Evolutionary conservation across 1,284 basidiomycete species (phyloP).

Genomic region (Tylopilus sp.): DNA sequence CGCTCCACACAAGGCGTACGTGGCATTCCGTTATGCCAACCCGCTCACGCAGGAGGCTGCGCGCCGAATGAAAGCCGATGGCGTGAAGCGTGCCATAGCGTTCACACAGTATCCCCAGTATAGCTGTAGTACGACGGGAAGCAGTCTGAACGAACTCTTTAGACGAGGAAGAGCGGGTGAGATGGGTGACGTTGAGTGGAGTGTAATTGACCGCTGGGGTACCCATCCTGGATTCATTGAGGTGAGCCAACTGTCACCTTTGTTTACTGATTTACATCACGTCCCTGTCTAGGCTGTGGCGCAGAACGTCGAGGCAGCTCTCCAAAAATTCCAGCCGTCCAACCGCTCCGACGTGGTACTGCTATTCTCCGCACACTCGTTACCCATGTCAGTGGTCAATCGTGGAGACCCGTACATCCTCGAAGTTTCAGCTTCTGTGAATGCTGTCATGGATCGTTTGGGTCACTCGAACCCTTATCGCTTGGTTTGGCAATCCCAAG

Average conservation of each 20-base stretch:
- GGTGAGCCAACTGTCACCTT: constrained; percentile 46
- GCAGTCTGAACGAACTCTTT: constrained; percentile 93
- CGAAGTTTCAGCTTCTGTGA: constrained; percentile 93
- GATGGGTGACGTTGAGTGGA: constrained; percentile 82
- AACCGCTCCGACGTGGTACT: constrained; percentile 76
- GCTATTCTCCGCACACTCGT: constrained; percentile 96
- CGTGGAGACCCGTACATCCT: constrained; percentile 97
- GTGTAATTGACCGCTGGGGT: constrained; percentile 97
- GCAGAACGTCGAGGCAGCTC: constrained; percentile 81
- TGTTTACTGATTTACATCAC: constrained; percentile 3
- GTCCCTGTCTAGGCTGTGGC: constrained; percentile 71
- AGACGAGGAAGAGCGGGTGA: constrained; percentile 57
- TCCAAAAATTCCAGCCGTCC: constrained; percentile 78
- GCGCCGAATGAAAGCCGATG: constrained; percentile 85
- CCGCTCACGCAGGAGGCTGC: constrained; percentile 87
- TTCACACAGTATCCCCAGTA: constrained; percentile 99
- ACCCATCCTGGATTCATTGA: constrained; percentile 92
- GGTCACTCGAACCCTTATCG: constrained; percentile 83
- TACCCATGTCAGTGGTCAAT: constrained; percentile 97
- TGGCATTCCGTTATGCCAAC: constrained; percentile 90
- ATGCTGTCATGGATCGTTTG: constrained; percentile 85
- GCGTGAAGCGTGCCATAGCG: constrained; percentile 89
- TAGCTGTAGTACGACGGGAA: constrained; percentile 97
- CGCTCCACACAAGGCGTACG: constrained; percentile 95
- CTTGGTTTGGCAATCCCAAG: constrained; percentile 97